Percentiles rank a stretch among this genome's conserved stretches.
These are phyloP conservation scores for Arthrobotrys sphaeroides DNA, from an alignment of 2,329 filamentous ascomycete species.

Conservation along the genomic window DNA sequence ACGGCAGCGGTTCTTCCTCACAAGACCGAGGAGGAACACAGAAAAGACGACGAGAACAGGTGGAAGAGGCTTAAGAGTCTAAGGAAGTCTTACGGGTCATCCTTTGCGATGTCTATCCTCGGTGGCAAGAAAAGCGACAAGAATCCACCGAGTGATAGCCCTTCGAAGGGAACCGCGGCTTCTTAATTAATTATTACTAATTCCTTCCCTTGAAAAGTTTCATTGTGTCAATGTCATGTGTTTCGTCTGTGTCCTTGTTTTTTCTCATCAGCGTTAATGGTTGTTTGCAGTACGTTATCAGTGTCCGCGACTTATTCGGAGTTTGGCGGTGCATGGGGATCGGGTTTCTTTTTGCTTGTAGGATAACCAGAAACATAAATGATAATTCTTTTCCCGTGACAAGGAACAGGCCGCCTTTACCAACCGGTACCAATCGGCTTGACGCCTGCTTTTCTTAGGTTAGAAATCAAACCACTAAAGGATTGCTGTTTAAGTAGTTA, in stretches of 20 bases:
- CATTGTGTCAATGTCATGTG: not conserved
- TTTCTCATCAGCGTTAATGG: constrained; percentile 14
- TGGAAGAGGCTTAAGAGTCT: constrained; percentile 57
- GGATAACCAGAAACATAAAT: constrained; percentile 7
- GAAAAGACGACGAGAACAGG: constrained; percentile 55
- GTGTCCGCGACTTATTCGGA: constrained; percentile 25
- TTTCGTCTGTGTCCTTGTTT: not conserved
- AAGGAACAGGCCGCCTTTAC: too few species aligned
- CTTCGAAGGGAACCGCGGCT: constrained; percentile 38
- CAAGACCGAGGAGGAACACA: constrained; percentile 48
- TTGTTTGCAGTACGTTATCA: constrained; percentile 8
- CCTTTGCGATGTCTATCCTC: constrained; percentile 51
- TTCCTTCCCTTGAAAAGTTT: constrained; percentile 1
- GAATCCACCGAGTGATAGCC: not conserved
- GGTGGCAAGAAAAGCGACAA: constrained; percentile 51
- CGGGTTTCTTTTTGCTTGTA: constrained; percentile 4
- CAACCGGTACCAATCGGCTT: not conserved
- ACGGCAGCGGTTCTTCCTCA: constrained; percentile 36
- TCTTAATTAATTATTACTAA: constrained; percentile 39
- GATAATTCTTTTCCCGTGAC: not conserved
- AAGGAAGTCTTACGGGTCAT: constrained; percentile 57
- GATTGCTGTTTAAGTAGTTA: too few species aligned
- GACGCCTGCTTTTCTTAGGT: too few species aligned
- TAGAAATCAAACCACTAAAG: too few species aligned
- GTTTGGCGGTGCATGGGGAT: constrained; percentile 22